Evolutionary conservation across 352 stramenopile genomes (phyloP), one percentile per base, ranked within the genome.

Genomic region (Blastocystis sp.): DNA sequence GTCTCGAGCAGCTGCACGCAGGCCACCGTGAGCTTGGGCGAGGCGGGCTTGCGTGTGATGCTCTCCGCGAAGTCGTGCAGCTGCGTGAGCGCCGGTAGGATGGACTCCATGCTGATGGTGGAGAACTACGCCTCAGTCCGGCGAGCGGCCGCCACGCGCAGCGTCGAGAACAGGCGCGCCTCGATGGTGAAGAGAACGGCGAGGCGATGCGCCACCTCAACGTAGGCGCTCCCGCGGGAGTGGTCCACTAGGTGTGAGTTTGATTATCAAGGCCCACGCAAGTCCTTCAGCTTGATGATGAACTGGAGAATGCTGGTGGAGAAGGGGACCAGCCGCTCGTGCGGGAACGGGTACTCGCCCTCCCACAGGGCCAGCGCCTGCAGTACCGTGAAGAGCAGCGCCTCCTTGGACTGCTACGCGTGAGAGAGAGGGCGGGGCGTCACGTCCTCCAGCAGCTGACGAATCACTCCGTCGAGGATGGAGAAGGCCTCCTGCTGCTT

Each of bases 381-480:
- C 17, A 81, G 57, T 43, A 81, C 71, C n/a, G 71, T 60, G 43
- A 81, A 81, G 11, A 81, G 71, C 40, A 81, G 48, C 11, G 57
- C 21, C 52, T 81, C 71, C 11, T 43, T 21, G 14, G 45, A 81
- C 59, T 64, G 42, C 71, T 81, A 65, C 24, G 48, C 21, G 43
- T 17, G 0, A 64, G 43, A 1, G 38, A 0, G 52, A 81, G 28
- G 40, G 45, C 54, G 28, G 48, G 42, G 14, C 4, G n/a, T 0
- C 21, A 79, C 69, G 40, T 79, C 69, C 38, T 59, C 54, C 17
- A 79, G 48, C 42, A 79, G 69, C 4, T 3, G n/a, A n/a, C 28
- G 21, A 21, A 81, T 81, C 3, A 81, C 48, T 2, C 28, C 45
- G 9, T 66, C 48, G 57, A 81, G 64, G 10, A 81, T 42, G 21